Conservation (phyloP, 2,329 filamentous ascomycete genomes). For the Cladorrhinum sp. region DNA sequence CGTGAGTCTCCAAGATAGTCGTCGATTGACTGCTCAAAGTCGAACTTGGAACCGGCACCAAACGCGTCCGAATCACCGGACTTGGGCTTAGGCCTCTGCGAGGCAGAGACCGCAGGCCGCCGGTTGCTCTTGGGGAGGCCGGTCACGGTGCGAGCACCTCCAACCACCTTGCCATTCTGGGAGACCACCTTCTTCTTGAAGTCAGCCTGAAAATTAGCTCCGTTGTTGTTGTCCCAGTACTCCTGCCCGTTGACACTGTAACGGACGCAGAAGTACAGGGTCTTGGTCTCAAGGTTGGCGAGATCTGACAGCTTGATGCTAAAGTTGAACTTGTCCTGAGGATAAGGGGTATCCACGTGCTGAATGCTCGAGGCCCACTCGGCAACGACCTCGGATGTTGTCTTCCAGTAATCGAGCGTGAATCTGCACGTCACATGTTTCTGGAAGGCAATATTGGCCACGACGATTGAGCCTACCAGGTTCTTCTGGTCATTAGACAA, state of each 20-base stretch:
- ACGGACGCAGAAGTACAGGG: slow-evolving; percentile 84
- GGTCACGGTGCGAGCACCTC: slow-evolving; percentile 48
- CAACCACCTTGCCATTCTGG: slow-evolving; percentile 57
- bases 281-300: slow-evolving; percentile 88
- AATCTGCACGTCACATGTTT: slow-evolving; percentile 91
- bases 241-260: slow-evolving; percentile 83
- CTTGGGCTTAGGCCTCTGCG: slow-evolving; percentile 53
- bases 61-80: slow-evolving; percentile 69
- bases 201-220: slow-evolving; percentile 88
- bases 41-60: slow-evolving; percentile 55
- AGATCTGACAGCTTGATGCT: slow-evolving; percentile 89
- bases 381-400: slow-evolving; percentile 88
- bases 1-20: slow-evolving; percentile 63
- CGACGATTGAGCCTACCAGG: slow-evolving; percentile 77
- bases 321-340: slow-evolving; percentile 88
- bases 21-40: slow-evolving; percentile 58
- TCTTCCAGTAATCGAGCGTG: slow-evolving; percentile 98
- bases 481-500: slow-evolving; percentile 84
- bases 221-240: slow-evolving; percentile 91
- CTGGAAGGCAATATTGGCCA: slow-evolving; percentile 84
- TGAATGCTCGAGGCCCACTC: slow-evolving; percentile 80
- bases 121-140: slow-evolving; percentile 67
- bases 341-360: slow-evolving; percentile 58
- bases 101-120: slow-evolving; percentile 39
- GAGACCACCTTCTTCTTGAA: slow-evolving; percentile 76